phyloP scores from a whole-genome alignment of 108 stramenopile species.

The Skeletonema potamos region DNA sequence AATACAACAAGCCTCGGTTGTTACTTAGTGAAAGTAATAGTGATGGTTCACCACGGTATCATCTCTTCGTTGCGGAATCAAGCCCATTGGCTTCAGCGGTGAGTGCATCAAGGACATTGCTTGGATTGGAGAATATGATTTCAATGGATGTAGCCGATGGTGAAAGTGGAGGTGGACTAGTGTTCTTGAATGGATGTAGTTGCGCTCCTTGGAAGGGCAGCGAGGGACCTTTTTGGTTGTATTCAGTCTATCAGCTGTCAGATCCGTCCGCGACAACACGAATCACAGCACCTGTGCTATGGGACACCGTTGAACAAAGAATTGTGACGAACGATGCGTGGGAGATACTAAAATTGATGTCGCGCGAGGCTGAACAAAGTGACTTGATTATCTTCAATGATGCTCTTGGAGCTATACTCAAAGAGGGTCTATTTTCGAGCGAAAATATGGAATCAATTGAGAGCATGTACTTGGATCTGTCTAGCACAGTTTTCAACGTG shows the following conservation, averaged over 20 bases:
- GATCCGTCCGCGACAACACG: not conserved
- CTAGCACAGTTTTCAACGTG: not conserved
- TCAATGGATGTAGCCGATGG: constrained; percentile 20
- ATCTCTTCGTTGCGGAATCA: constrained; percentile 7
- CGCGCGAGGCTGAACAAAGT: not conserved
- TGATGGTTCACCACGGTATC: constrained; percentile 8
- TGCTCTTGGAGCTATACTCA: not conserved
- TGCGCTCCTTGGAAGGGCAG: constrained; percentile 10
- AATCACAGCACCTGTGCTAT: constrained; percentile 14
- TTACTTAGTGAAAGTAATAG: not conserved
- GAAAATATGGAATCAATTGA: constrained; percentile 6
- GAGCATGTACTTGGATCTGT: not conserved
- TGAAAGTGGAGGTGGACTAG: constrained; percentile 15
- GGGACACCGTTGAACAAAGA: constrained; percentile 8
- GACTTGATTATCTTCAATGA: not conserved
- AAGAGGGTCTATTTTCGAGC: not conserved
- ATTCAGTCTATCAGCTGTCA: constrained; percentile 18
- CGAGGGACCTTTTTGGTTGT: constrained; percentile 12
- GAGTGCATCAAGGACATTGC: not conserved
- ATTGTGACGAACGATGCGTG: constrained; percentile 22
- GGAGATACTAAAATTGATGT: constrained; percentile 10
- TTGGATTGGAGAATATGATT: constrained; percentile 10
- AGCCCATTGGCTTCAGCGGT: constrained; percentile 1
- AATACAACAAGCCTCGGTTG: not conserved
- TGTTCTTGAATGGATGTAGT: constrained; percentile 11